Conservation (phyloP, 2,329 filamentous ascomycete genomes). For the Arthrinium phaeospermum region DNA sequence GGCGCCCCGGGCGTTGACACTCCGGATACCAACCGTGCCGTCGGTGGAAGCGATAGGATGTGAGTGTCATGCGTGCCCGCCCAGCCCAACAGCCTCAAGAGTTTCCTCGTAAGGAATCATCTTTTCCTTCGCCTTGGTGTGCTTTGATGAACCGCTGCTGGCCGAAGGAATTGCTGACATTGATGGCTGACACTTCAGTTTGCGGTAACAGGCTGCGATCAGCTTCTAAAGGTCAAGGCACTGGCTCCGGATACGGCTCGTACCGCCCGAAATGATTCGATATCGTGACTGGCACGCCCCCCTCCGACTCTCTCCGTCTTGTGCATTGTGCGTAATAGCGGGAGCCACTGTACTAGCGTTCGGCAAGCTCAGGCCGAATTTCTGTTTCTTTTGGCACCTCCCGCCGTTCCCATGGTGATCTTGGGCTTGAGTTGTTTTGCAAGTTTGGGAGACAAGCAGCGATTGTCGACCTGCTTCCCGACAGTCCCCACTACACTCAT, state of each 20-base stretch:
- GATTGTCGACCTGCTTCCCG: slow-evolving; percentile 12
- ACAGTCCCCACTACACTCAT: slow-evolving; percentile 10
- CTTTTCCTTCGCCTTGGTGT: slow-evolving; percentile 86
- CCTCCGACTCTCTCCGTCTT: slow-evolving; percentile 23
- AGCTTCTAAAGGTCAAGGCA: slow-evolving; percentile 70
- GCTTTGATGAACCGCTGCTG: slow-evolving; percentile 68
- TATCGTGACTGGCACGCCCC: slow-evolving; percentile 21
- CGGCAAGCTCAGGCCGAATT: slow-evolving; percentile 17
- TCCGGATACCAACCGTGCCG: slow-evolving; percentile 75
- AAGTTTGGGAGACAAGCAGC: slow-evolving; percentile 17
- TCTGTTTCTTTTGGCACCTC: slow-evolving; percentile 13
- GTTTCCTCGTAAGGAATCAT: slow-evolving; percentile 85
- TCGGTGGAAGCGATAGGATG: slow-evolving; percentile 90
- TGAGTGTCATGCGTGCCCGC: slow-evolving; percentile 75
- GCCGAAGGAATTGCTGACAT: slow-evolving; percentile 76
- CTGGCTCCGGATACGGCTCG: slow-evolving; percentile 47
- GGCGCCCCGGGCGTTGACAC: slow-evolving; percentile 66
- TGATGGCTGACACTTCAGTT: slow-evolving; percentile 80
- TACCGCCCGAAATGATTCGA: slow-evolving; percentile 51
- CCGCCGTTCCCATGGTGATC: slow-evolving; percentile 18
- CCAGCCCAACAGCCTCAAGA: slow-evolving; percentile 56
- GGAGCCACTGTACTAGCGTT: slow-evolving; percentile 15
- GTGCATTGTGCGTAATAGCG: slow-evolving; percentile 28
- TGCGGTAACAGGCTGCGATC: slow-evolving; percentile 86
- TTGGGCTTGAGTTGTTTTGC: slow-evolving; percentile 15